Evolutionary conservation across 306 rosid genomes (phyloP).

Genomic region (cucumber (Cucumis sativus)): Cucumber_9930_V3 NC_026657.2:17587001-17587500

Average conservation of each 20-base stretch:
- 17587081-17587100: not conserved
- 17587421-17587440: no score
- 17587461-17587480: no score
- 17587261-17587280: not conserved
- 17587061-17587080: not conserved
- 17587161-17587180: not conserved
- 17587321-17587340: not conserved
- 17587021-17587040: not conserved
- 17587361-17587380: not conserved
- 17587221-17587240: not conserved
- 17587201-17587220: not conserved
- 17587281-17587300: not conserved
- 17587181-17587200: not conserved
- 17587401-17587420: no score
- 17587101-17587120: not conserved
- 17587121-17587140: not conserved
- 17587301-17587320: not conserved
- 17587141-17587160: not conserved
- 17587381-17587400: no score
- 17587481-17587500: no score
- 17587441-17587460: no score
- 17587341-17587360: not conserved
- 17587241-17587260: not conserved
- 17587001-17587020: not conserved
- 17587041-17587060: not conserved